phyloP scores from a whole-genome alignment of 306 rosid genomes.

The Ormosia semicastrata region DNA sequence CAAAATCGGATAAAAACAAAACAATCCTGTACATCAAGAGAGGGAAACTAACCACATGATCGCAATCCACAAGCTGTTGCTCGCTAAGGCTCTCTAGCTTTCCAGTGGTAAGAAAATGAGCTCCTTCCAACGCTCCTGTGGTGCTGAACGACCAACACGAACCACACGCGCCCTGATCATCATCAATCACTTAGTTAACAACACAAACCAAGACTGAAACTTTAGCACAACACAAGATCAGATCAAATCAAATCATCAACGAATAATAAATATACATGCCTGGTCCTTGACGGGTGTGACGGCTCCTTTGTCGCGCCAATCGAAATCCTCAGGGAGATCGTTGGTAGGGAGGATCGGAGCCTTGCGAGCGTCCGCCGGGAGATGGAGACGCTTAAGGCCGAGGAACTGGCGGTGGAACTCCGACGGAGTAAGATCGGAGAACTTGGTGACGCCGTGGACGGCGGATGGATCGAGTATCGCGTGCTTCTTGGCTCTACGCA shows the following conservation, averaged over 20 bases:
- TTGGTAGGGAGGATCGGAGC: conserved; percentile 87
- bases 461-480: conserved; percentile 85
- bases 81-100: conserved; percentile 78
- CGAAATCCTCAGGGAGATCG: conserved; percentile 74
- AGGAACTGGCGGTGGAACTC: conserved; percentile 71
- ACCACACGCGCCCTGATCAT: conserved; percentile 78
- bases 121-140: conserved; percentile 91
- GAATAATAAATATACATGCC: conserved; percentile 33
- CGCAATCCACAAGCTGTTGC: conserved; percentile 98
- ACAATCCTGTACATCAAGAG: background rate
- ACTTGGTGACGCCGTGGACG: conserved; percentile 81
- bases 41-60: conserved; percentile 80
- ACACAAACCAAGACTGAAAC: background rate
- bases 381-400: conserved; percentile 73
- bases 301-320: conserved; percentile 95
- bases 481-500: conserved; percentile 68
- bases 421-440: conserved; percentile 78
- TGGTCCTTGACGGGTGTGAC: conserved; percentile 79
- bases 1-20: background rate
- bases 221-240: too few species aligned
- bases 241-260: background rate
- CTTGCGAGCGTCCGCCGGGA: conserved; percentile 60
- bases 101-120: conserved; percentile 71
- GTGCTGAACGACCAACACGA: conserved; percentile 97
- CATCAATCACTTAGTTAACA: background rate